A percentile compares a stretch with the other conserved stretches of the same genome.
phyloP scores from a whole-genome alignment of 768 basidiomycete genomes.

The Boletus vinaceobasis region DNA sequence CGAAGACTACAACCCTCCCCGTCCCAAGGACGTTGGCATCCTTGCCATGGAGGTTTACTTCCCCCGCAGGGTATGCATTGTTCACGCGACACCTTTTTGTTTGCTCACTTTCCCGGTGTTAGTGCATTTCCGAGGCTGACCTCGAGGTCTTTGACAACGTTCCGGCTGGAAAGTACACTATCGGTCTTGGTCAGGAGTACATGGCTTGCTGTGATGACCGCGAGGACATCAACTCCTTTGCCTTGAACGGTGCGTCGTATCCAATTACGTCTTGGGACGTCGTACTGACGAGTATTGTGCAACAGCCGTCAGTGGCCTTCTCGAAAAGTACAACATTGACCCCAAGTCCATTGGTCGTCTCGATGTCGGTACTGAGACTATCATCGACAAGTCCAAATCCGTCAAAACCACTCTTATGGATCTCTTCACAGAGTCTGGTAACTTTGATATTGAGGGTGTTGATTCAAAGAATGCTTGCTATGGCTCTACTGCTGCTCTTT shows the following conservation, averaged over 20 bases:
- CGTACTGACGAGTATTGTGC: not conserved
- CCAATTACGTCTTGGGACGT: not conserved
- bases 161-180: constrained; percentile 95
- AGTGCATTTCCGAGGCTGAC: constrained; percentile 96
- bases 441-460: constrained; percentile 97
- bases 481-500: constrained; percentile 96
- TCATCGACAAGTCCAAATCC: constrained; percentile 99
- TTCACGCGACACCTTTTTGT: constrained; percentile 5
- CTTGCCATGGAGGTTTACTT: constrained; percentile 94
- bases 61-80: constrained; percentile 71
- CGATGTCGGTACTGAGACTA: constrained; percentile 97
- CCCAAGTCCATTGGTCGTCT: constrained; percentile 95
- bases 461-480: constrained; percentile 99
- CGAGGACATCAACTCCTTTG: constrained; percentile 98
- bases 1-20: constrained; percentile 31
- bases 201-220: constrained; percentile 99
- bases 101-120: constrained; percentile 6
- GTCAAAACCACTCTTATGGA: constrained; percentile 99
- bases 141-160: constrained; percentile 95
- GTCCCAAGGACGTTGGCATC: constrained; percentile 92
- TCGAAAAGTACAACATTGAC: constrained; percentile 94
- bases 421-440: constrained; percentile 88
- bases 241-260: constrained; percentile 74
- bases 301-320: constrained; percentile 80
- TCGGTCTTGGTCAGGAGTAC: constrained; percentile 94